Evolutionary conservation across 202 grass and related monocot genomes (phyloP), one percentile per base, ranked within the genome.

Genomic region (Saccharum hybrid): DNA sequence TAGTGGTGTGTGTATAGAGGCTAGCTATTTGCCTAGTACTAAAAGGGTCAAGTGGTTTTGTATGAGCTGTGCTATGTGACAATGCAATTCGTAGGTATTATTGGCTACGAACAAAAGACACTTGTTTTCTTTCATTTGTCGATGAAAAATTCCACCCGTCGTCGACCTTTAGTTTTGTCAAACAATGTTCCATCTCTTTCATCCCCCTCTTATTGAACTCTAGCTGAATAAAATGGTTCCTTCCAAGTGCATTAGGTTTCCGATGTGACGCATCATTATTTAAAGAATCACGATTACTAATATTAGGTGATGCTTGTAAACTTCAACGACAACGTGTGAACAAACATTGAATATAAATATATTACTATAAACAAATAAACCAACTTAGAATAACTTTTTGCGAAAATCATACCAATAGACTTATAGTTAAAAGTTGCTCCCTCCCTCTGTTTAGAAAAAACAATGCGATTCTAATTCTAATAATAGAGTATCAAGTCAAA

Each of bases 201-300:
- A 8, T 56, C 23, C n/a, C 69, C 48, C 74, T 19, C 70, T 31
- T 56, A 46, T 72, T 48, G 60, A 61, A 64, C 59, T 83, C 46
- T 68, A 37, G 70, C 15, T 39, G 5, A 26, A 62, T 68, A 67
- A 83, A 75, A 86, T 22, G 56, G 14, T 31, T 85, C 76, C 54
- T 81, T 83, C 51, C 41, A 46, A 71, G 61, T 84, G 75, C 57
- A 84, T 84, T 81, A 87, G 76, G 88, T 81, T 66, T 71, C 63
- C 49, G 81, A 87, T 77, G 81, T 84, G 88, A 81, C 81, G 28
- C 45, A 31, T 67, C 31, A 12, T 41, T 43, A 83, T 40, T 69
- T 43, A 83, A 66, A 65, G 75, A 66, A 22, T 30, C 1, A 48
- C 9, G 2, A 1, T 26, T 75, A 74, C 26, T 41, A 28, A 64